Evolutionary conservation across 176 grass and related monocot species (phyloP).

Genomic region (Bolboschoenus planiculmis): DNA sequence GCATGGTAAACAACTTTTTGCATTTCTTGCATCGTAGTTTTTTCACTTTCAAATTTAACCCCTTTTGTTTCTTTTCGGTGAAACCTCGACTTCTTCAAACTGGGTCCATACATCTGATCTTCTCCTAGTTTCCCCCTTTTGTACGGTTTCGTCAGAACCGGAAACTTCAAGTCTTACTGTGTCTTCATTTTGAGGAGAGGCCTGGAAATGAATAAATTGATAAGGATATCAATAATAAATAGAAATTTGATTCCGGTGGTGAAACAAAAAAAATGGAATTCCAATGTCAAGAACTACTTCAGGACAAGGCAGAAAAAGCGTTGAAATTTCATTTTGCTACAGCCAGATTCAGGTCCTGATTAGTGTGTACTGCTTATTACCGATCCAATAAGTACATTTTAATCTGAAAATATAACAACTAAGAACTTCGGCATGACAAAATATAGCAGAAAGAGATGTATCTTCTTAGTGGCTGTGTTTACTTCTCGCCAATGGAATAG

Average conservation of each 20-base stretch:
- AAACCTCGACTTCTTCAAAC: neutral
- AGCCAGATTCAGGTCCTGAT: neutral
- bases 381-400: neutral
- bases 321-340: neutral
- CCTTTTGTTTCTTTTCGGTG: neutral
- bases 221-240: neutral
- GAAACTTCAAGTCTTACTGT: neutral
- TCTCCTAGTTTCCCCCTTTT: neutral
- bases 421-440: neutral
- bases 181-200: neutral
- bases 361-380: neutral
- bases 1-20: neutral
- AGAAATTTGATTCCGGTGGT: neutral
- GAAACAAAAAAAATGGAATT: neutral
- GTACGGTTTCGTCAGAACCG: neutral
- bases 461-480: neutral
- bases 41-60: neutral
- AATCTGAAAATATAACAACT: neutral
- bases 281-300: neutral
- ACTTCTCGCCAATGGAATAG: neutral
- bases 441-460: neutral
- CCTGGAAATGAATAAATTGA: neutral
- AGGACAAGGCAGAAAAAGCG: neutral
- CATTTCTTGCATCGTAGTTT: neutral
- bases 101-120: constrained; percentile 1